A percentile compares a stretch with the other conserved stretches of the same genome.
Evolutionary conservation across 1,284 basidiomycete species (phyloP).

Genomic region (Sanghuangporus sanghuang): DNA sequence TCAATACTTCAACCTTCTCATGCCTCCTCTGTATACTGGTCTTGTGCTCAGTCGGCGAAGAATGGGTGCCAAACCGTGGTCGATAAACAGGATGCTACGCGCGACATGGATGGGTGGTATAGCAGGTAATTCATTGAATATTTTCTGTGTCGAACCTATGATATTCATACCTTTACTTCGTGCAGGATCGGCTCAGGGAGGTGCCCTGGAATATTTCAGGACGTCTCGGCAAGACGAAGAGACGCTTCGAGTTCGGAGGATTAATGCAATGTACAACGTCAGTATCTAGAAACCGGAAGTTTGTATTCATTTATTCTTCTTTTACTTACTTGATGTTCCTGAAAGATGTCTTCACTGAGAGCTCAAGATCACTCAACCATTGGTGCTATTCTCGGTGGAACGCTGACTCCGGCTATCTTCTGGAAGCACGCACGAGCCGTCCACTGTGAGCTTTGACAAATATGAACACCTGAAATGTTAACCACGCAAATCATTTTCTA

Average conservation of each 20-base stretch:
- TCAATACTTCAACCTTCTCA: constrained; percentile 15
- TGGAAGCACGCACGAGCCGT: constrained; percentile 16
- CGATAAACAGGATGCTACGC: constrained; percentile 12
- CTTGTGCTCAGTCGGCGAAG: constrained; percentile 7
- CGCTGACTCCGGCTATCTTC: constrained; percentile 15
- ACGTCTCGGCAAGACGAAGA: constrained; percentile 8
- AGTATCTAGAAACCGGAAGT: not conserved
- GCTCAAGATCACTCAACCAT: constrained; percentile 19
- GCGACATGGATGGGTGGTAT: constrained; percentile 16
- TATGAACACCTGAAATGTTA: not conserved
- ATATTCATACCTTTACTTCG: not conserved
- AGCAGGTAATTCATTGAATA: constrained; percentile 2
- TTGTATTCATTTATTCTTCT: not conserved
- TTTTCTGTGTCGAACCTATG: not conserved
- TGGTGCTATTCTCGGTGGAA: constrained; percentile 14
- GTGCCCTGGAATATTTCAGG: constrained; percentile 14
- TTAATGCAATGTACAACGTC: constrained; percentile 16
- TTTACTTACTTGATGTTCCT: not conserved
- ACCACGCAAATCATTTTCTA: not conserved
- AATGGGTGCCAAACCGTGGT: constrained; percentile 16
- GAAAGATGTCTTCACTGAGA: constrained; percentile 14
- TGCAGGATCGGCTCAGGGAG: constrained; percentile 9
- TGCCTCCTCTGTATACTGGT: constrained; percentile 15
- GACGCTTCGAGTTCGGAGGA: constrained; percentile 9
- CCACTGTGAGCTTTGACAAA: constrained; percentile 10